Percentiles rank a stretch among this genome's conserved stretches.
Conservation (phyloP, 768 basidiomycete species). For the Hericium rajendrae region DNA sequence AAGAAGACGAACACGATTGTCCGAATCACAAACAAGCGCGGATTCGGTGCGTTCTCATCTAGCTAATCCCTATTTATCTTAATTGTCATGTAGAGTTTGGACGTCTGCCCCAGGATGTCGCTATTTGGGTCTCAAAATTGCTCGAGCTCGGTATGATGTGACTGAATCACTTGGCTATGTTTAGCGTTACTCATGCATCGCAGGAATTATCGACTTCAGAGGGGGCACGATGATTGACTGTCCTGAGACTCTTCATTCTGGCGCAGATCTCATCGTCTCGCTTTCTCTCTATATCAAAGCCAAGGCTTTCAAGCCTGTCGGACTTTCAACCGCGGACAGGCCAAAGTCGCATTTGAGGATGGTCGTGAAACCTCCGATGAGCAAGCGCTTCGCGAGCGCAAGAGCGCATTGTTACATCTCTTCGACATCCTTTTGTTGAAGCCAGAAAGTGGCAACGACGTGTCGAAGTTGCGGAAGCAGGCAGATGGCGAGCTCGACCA, state of each 20-base stretch:
- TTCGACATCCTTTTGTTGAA: conserved; percentile 68
- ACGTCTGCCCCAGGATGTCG: conserved; percentile 57
- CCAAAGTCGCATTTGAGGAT: conserved; percentile 52
- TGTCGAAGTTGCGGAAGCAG: conserved; percentile 2
- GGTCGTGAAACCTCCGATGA: conserved; percentile 76
- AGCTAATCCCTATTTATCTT: background rate
- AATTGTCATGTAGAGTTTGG: conserved; percentile 51
- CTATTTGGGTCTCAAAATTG: conserved; percentile 65
- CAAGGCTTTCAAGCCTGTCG: conserved; percentile 51
- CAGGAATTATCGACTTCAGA: conserved; percentile 59
- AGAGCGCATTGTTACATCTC: conserved; percentile 59
- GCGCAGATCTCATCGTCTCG: conserved; percentile 69
- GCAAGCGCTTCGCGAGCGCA: conserved; percentile 69
- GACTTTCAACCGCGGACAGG: conserved; percentile 24
- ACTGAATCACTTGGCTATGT: background rate
- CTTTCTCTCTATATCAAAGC: conserved; percentile 61
- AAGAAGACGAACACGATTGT: conserved; percentile 62
- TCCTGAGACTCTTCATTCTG: conserved; percentile 59
- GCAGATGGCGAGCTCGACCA: conserved; percentile 25
- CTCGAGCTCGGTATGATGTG: conserved; percentile 51
- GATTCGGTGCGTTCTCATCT: conserved; percentile 39
- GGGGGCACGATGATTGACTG: conserved; percentile 72
- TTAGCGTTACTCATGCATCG: background rate
- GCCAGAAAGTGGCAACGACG: conserved; percentile 30
- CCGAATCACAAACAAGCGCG: conserved; percentile 51